Evolutionary conservation across 805 yeast species (phyloP), one percentile per base, ranked within the genome.

Genomic region (Candida piceae): DNA sequence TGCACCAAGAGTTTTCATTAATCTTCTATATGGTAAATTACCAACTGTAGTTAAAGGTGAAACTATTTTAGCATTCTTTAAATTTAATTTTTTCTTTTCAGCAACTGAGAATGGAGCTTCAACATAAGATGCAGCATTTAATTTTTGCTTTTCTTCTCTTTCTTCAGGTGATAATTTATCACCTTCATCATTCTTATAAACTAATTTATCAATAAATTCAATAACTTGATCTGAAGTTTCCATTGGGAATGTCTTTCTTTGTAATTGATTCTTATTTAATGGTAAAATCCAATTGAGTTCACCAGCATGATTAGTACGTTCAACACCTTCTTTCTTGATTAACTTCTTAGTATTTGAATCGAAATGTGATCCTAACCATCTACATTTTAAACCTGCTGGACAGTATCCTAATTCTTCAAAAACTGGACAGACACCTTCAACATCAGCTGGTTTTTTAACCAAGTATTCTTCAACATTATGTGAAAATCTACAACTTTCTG

Each of bases 11-110:
- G 81, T 72, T 52, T 80, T 83, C 96, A 93, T 89, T 42, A 93
- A 70, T 50, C 97, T 74, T 60, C 99, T 81, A 64, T 77, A 93
- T 12, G 99, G 98, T 51, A 93, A 69, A 61, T 93, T 93, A 16
- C 99, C 99, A 5, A 93, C 98, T 0, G 99, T 93, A 23, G 99
- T 94, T 44, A 93, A 71, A 2, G 99, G 99, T 2, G 97, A 86
- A 7, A 93, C 80, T 41, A 93, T 87, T 61, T 88, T 88, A 46
- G 90, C 90, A 31, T 76, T 67, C 24, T 67, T 64, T 35, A 84
- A 70, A 53, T 88, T 67, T 32, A 93, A 55, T 39, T 63, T 70
- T 58, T 82, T 84, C 75, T 93, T 93, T 59, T 93, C 97, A n/a
- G 72, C 65, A 0, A 86, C 70, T 50, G 76, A 77, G 61, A 82